Evolutionary conservation across 129 eudicot species (phyloP).

Genomic region (Mikania micrantha): DNA sequence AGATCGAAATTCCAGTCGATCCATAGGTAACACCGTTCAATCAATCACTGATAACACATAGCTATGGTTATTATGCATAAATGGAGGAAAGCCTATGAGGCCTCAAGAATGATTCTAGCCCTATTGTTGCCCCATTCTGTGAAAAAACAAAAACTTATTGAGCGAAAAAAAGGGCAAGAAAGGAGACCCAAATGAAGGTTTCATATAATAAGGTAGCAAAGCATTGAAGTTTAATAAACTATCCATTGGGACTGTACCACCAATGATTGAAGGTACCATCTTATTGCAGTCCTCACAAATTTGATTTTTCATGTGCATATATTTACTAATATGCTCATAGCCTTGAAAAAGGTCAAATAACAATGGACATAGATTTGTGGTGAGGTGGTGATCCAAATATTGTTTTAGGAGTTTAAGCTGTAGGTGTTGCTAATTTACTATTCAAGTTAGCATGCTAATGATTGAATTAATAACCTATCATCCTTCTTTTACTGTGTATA

Average conservation of each 20-base stretch:
- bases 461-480: background rate
- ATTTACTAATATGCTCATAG: slow-evolving; percentile 72
- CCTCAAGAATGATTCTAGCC: no score
- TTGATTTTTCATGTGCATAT: no score
- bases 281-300: background rate
- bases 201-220: no score
- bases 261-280: slow-evolving; percentile 83
- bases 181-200: no score
- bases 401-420: slow-evolving; percentile 83
- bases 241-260: slow-evolving; percentile 92
- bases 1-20: no score
- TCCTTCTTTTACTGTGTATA: background rate
- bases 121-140: no score
- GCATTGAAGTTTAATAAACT: slow-evolving; percentile 86
- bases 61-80: no score
- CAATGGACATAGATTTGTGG: slow-evolving; percentile 94
- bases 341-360: slow-evolving; percentile 89
- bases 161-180: no score
- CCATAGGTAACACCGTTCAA: no score
- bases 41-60: no score
- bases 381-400: slow-evolving; percentile 99
- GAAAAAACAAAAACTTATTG: no score
- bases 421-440: slow-evolving; percentile 75
- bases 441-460: slow-evolving; percentile 53
- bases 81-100: no score